Conservation (phyloP, 2,329 filamentous ascomycete species). For the Parascedosporium putredinis region DNA sequence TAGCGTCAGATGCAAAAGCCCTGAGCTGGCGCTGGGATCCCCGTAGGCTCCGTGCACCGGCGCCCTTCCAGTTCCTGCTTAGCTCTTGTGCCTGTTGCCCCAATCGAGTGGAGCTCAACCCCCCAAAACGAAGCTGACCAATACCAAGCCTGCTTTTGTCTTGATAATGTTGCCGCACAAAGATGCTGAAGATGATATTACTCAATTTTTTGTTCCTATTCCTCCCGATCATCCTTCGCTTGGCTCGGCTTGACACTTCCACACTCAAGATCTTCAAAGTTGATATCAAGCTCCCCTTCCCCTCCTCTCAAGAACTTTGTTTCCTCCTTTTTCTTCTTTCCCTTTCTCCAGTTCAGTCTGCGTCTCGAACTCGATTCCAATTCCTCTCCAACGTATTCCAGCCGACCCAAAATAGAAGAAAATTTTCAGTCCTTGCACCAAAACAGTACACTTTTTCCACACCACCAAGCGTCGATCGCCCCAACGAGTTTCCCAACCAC, state of each 20-base stretch:
- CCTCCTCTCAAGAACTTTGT: background rate
- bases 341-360: too few species aligned
- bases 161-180: background rate
- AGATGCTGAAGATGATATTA: conserved; percentile 9
- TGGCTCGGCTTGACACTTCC: background rate
- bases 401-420: too few species aligned
- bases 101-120: background rate
- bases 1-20: background rate
- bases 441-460: background rate
- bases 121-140: background rate
- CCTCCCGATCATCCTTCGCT: conserved; percentile 4
- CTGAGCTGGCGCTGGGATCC: background rate
- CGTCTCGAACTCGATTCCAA: background rate
- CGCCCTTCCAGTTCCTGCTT: background rate
- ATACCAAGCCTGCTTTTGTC: background rate
- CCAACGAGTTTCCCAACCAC: background rate
- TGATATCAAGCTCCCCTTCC: conserved; percentile 1
- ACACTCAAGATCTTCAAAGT: background rate
- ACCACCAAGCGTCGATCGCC: background rate
- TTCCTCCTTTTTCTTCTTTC: background rate
- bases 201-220: conserved; percentile 3
- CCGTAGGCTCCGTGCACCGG: background rate
- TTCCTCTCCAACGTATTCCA: too few species aligned
- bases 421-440: too few species aligned
- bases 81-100: background rate